phyloP scores from a whole-genome alignment of 179 eudicot species.

The Silene coronaria region DNA sequence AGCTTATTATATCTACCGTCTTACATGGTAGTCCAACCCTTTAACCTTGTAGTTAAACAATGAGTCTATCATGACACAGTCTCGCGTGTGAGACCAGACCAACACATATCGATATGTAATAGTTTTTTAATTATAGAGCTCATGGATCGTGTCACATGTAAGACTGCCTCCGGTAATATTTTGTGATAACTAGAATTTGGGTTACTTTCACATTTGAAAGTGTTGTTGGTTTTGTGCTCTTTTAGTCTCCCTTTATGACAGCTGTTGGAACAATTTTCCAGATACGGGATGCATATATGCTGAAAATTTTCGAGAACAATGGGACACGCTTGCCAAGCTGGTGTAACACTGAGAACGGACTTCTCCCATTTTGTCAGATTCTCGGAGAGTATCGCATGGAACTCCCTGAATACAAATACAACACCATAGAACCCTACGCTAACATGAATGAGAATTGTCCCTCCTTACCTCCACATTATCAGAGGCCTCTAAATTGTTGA shows the following conservation, averaged over 20 bases:
- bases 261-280: constrained; percentile 29
- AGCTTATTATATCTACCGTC: too few relatives aligned
- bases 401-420: constrained; percentile 68
- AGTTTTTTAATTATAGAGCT: too few relatives aligned
- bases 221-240: constrained; percentile 31
- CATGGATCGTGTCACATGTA: too few relatives aligned
- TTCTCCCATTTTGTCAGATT: constrained; percentile 34
- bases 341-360: constrained; percentile 67
- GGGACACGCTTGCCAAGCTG: constrained; percentile 70
- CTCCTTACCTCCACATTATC: constrained; percentile 76
- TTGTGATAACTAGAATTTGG: too few relatives aligned
- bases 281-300: constrained; percentile 96
- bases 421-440: constrained; percentile 78
- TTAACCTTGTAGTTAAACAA: too few relatives aligned
- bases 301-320: constrained; percentile 74
- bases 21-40: too few relatives aligned
- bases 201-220: too few relatives aligned
- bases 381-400: constrained; percentile 93
- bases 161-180: too few relatives aligned
- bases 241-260: background rate
- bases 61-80: too few relatives aligned
- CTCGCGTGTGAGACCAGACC: too few relatives aligned
- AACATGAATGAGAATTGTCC: constrained; percentile 96
- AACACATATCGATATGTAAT: too few relatives aligned
- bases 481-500: constrained; percentile 43